Evolutionary conservation across 179 eudicot genomes (phyloP), one percentile per base, ranked within the genome.

Genomic region (Heliamphora pulchella): DNA sequence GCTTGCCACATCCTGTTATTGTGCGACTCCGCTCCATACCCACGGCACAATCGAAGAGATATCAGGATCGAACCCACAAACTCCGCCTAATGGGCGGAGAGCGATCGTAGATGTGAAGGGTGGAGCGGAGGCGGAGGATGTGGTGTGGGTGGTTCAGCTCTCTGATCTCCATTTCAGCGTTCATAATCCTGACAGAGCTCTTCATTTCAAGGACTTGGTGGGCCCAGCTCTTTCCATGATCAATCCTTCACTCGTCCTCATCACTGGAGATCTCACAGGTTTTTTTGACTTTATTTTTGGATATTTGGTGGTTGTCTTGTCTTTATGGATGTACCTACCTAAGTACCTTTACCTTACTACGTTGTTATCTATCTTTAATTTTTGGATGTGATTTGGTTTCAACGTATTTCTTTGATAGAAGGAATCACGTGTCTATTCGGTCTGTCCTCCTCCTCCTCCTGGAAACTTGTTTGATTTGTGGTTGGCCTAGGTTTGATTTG

Each of bases 181-280:
- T 79, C 97, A 93, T 78, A 89, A 94, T 77, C 92, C 94, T 8
- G 89, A 91, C 17, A 82, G 98, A 80, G 97, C 95, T 78, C 75
- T n/a, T 9, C 92, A 93, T 67, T 91, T 95, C 81, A 78, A 61
- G 62, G 70, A 85, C 0, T 71, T 86, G 5, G 91, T 93, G 73
- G 87, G 88, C 8, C 90, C 93, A 0, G 41, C 83, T 76, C 95
- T 95, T 61, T 82, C 93, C 44, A 75, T 89, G 78, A 85, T 95
- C 85, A 93, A 90, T 59, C 98, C 98, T 83, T 89, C 94, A 66
- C 87, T 95, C 4, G 98, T 95, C 75, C 87, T 95, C 82, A 80
- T 95, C 86, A 94, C 97, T 50, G 98, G 98, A 70, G 98, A 94
- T 86, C 96, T 94, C 79, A 94, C 98, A 81, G 98, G 98, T 91